Evolutionary conservation across 306 rosid genomes (phyloP).

Genomic region (Castanopsis chinensis): DNA sequence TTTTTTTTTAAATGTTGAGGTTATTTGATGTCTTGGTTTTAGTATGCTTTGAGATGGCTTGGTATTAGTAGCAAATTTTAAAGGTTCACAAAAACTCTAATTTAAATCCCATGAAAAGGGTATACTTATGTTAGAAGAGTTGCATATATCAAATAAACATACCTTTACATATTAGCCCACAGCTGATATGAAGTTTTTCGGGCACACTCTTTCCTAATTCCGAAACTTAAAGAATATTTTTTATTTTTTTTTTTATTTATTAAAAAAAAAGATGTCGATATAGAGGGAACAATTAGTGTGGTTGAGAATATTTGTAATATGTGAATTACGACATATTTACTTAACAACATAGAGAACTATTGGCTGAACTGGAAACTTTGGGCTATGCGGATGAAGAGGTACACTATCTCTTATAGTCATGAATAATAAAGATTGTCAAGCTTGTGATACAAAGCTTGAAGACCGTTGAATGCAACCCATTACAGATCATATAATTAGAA

Average conservation of each 20-base stretch:
- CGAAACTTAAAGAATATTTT: not conserved
- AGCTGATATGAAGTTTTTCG: not conserved
- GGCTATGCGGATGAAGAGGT: constrained; percentile 94
- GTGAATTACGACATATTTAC: not conserved
- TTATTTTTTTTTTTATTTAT: not conserved
- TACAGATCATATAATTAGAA: not conserved
- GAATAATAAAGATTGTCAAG: constrained; percentile 1
- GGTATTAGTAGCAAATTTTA: not conserved
- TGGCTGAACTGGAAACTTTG: constrained; percentile 63
- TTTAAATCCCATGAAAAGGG: not conserved
- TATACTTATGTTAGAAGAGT: not conserved
- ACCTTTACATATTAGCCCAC: not conserved
- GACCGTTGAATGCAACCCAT: not conserved
- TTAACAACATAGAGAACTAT: constrained; percentile 45
- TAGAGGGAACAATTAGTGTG: not conserved
- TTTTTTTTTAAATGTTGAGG: not conserved
- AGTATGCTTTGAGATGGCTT: not conserved
- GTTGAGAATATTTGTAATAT: not conserved
- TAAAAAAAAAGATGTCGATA: not conserved
- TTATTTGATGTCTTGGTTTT: not conserved
- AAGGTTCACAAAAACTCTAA: not conserved
- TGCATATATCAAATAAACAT: not conserved
- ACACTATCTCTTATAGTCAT: constrained; percentile 3
- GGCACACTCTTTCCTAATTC: not conserved
- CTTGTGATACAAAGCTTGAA: not conserved